phyloP scores from a whole-genome alignment of 2,329 filamentous ascomycete species.

The Hymenoscyphus salicellus region DNA sequence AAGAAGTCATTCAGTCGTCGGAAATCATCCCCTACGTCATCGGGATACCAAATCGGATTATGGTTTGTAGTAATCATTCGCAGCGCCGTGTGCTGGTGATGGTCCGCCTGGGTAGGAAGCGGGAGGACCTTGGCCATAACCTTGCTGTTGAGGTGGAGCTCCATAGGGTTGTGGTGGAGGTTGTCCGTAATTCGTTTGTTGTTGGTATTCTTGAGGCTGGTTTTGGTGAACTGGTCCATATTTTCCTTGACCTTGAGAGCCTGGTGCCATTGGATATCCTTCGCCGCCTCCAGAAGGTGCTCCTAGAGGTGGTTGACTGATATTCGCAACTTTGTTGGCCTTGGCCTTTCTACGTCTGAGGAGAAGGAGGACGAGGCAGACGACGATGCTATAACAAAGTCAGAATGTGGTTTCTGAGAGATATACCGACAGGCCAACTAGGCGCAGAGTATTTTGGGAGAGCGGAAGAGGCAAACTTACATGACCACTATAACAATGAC shows the following conservation, averaged over 20 bases:
- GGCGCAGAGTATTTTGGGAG: background rate
- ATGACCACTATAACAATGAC: conserved; percentile 63
- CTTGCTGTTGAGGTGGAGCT: conserved; percentile 3
- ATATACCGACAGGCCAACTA: background rate
- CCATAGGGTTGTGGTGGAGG: conserved; percentile 1
- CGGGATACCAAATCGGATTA: background rate
- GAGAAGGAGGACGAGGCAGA: conserved; percentile 6
- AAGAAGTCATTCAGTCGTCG: background rate
- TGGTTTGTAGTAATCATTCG: conserved; percentile 1
- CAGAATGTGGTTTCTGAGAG: background rate
- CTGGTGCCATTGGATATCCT: conserved; percentile 1
- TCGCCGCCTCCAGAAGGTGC: background rate
- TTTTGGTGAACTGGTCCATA: conserved; percentile 1
- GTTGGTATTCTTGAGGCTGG: background rate
- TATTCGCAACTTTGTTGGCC: background rate
- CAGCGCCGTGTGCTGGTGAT: no score
- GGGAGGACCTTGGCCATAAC: background rate
- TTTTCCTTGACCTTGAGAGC: background rate
- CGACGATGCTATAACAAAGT: background rate
- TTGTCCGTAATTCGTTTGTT: conserved; percentile 7
- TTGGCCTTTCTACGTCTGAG: conserved; percentile 8
- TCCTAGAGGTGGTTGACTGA: background rate
- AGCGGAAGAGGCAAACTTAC: background rate
- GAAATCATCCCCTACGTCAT: background rate
- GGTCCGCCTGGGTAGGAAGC: background rate